phyloP scores from a whole-genome alignment of 2,329 filamentous ascomycete genomes.

The Mollisia scopiformis region DNA sequence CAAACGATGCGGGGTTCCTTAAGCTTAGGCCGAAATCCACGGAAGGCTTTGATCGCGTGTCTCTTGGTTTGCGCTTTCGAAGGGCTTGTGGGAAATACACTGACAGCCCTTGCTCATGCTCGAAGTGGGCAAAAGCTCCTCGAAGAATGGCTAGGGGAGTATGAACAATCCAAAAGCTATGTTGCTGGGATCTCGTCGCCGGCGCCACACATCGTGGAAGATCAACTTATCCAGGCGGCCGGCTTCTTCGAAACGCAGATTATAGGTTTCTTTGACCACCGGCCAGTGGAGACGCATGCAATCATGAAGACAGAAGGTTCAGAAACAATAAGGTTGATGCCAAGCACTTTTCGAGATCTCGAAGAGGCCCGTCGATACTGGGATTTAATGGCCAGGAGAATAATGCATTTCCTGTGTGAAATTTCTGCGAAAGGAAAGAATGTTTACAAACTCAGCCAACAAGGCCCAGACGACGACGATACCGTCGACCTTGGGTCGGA shows the following conservation, averaged over 20 bases:
- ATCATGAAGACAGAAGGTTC: neutral
- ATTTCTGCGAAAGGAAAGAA: neutral
- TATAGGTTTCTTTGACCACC: conserved; percentile 1
- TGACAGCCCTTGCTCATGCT: conserved; percentile 11
- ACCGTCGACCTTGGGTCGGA: neutral
- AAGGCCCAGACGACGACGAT: neutral
- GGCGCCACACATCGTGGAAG: conserved; percentile 2
- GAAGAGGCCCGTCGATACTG: neutral
- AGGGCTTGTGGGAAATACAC: conserved; percentile 2
- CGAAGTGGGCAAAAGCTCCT: conserved; percentile 9
- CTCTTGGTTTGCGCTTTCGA: conserved; percentile 13
- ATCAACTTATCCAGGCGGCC: conserved; percentile 4
- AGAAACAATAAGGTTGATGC: neutral
- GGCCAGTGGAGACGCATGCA: neutral
- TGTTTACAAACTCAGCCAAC: neutral
- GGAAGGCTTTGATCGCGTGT: conserved; percentile 15
- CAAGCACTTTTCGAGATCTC: neutral
- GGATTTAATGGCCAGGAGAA: neutral
- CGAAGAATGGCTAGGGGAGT: conserved; percentile 8
- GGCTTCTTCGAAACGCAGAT: conserved; percentile 5
- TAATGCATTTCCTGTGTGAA: neutral
- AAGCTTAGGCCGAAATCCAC: neutral
- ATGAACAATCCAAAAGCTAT: neutral
- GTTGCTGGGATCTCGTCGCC: conserved; percentile 1
- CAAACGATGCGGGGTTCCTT: conserved; percentile 3